Evolutionary conservation across 768 basidiomycete genomes (phyloP), one percentile per base, ranked within the genome.

Genomic region (Podaxis carcinomalis): DNA sequence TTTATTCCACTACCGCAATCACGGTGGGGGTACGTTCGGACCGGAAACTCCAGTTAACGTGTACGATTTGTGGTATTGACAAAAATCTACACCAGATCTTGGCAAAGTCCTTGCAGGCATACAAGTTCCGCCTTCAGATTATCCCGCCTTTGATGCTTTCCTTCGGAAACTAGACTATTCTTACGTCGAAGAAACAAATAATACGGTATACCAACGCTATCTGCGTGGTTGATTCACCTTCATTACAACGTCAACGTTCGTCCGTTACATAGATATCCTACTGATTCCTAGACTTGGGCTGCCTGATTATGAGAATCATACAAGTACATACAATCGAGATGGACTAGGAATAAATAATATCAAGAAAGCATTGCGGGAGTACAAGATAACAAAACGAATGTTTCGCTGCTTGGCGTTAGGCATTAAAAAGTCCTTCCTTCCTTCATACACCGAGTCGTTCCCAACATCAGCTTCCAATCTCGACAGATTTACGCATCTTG

Each of bases 1-100:
- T 1, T 72, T 99, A 64, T 99, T 98, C 78, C 97, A 99, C 72
- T 99, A 99, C 74, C 84, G 97, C 58, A 98, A 98, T 71, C 96
- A 98, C 62, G 97, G 97, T 32, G 93, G 90, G 69, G 95, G 95
- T 93, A 66, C 61, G 88, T 79, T 55, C 50, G 57, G 56, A 32
- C 46, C 37, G 37, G 54, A 3, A 19, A 9, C 13, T 28, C 25
- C 49, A 5, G 32, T 32, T 9, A 32, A 7, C 7, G 32, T 32
- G 27, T 7, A 19, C 25, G 21, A 27, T 32, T 5, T 9, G 53
- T 21, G 42, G 56, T 50, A 11, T 2, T 57, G 2, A 39, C 9
- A 0, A 21, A 42, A 46, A 11, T 16, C 35, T 63, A 23, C 56
- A 39, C 6, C 64, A 96, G 96, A 98, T 70, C 77, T 98, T 27